Evolutionary conservation across 202 grass and related monocot genomes (phyloP).

Genomic region (Panicum virgatum): DNA sequence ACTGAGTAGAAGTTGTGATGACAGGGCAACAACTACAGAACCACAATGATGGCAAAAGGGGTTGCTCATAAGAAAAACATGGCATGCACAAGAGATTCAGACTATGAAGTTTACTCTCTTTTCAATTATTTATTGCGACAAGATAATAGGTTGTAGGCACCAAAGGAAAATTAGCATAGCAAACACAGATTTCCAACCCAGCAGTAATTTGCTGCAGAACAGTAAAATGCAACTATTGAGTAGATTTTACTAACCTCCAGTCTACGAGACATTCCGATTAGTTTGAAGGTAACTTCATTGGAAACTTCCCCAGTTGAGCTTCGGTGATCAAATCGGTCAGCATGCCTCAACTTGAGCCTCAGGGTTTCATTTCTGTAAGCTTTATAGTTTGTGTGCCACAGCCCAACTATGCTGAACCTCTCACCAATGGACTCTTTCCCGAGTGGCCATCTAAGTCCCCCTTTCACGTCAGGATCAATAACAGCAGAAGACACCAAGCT

Average conservation of each 20-base stretch:
- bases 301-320: slow-evolving; percentile 53
- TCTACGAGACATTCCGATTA: slow-evolving; percentile 39
- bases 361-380: slow-evolving; percentile 47
- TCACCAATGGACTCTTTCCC: slow-evolving; percentile 55
- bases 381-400: slow-evolving; percentile 53
- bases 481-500: slow-evolving; percentile 59
- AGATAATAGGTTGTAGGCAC: background rate
- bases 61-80: background rate
- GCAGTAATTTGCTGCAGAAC: slow-evolving; percentile 5
- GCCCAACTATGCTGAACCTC: slow-evolving; percentile 49
- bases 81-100: background rate
- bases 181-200: too few species aligned
- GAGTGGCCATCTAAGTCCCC: slow-evolving; percentile 65
- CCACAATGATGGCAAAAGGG: slow-evolving; percentile 1
- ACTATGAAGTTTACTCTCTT: background rate
- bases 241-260: slow-evolving; percentile 60
- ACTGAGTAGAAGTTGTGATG: background rate
- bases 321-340: slow-evolving; percentile 48
- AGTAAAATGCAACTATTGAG: background rate
- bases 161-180: background rate
- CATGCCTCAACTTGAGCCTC: slow-evolving; percentile 58
- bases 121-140: background rate
- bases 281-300: slow-evolving; percentile 62
- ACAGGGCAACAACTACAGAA: background rate
- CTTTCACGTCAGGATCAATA: slow-evolving; percentile 65